Base-by-base conservation (phyloP, 148 eudicot species). In the Rhododendron kiyosumense region DNA sequence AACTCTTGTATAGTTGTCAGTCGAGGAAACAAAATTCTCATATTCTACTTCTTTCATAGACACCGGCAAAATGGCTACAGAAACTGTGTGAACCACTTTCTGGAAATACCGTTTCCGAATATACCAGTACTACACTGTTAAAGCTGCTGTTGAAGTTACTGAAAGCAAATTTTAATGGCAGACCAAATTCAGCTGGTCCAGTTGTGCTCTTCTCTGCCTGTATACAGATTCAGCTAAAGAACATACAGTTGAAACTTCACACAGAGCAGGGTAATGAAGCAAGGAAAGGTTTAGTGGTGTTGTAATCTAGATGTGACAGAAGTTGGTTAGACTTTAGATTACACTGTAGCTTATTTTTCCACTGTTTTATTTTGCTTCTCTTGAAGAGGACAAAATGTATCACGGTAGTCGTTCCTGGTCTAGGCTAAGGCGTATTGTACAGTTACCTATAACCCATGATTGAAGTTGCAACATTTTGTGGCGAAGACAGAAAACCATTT, bases 1-100 rank as follows among this genome's bases (percentile, higher is more conserved):
- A 76, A 32, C 78, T 59, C 85, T 26, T 76, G 88, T 76, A 59
- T 34, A 86, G 46, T 63, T 59, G 51, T 51, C 54, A 11, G 54
- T 51, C 17, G 41, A 73, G 84, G 75, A 82, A 76, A 65, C 77
- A 20, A 13, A 82, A 22, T 22, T 48, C 49, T 86, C 76, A 3
- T 81, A 78, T 24, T 54, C 85, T 52, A 41, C 28, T 74, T 45
- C 48, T 24, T 10, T 8, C 30, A 14, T 11, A n/a, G 81, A 46
- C 15, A 48, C 81, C 34, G 34, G 81, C 36, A 3, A 46, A 78
- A 48, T 14, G 22, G 84, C 76, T 63, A 38, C 48, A 24, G 84
- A 59, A 15, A 17, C 14, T 45, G 49, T 30, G 26, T n/a, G 13
- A 41, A 38, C 51, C 22, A 14, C 84, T 61, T 63, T 10, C 15